Evolutionary conservation across 371 early-diverging fungal species (phyloP), one percentile per base, ranked within the genome.

Genomic region (Mycotypha africana): DNA sequence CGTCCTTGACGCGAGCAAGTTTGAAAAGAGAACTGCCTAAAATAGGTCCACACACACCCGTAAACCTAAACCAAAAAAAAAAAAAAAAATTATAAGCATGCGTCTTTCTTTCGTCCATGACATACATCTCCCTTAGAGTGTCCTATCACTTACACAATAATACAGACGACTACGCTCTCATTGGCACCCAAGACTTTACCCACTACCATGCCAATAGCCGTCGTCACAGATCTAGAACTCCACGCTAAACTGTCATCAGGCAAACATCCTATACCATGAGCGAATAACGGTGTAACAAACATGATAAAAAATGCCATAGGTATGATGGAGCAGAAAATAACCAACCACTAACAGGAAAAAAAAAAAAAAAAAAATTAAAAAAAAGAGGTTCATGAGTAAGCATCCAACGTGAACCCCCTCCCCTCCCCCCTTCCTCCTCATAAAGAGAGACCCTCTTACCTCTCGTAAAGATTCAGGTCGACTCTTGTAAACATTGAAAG

Each of bases 191-290:
- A 22, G 0, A 62, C 45, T 24, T 53, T n/a, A 10, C 47, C 49
- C 16, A 67, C 49, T 1, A 52, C 55, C n/a, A 67, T 67, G 41
- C 62, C 67, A 36, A 67, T 58, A n/a, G 67, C 58, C 16, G 67
- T 56, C 1, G 62, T 67, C 0, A 63, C 58, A 2, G 63, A 63
- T 44, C 62, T 47, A 20, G 41, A 45, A 30, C 42, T 50, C 47
- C 63, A 53, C 1, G 49, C 62, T 6, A 67, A 39, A 36, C 56
- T 47, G 19, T 56, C 14, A 5, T 30, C 54, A 3, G 59, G 60
- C 3, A 52, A 22, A 45, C 56, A 44, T 2, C 62, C 63, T 30
- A 67, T 47, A 19, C 38, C 40, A 38, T 54, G 56, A 23, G 67
- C 67, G 37, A 59, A 56, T 6, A 67, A 38, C 15, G 67, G 67